Evolutionary conservation across 129 eudicot genomes (phyloP).

Genomic region (Chrysanthemum makinoi): DNA sequence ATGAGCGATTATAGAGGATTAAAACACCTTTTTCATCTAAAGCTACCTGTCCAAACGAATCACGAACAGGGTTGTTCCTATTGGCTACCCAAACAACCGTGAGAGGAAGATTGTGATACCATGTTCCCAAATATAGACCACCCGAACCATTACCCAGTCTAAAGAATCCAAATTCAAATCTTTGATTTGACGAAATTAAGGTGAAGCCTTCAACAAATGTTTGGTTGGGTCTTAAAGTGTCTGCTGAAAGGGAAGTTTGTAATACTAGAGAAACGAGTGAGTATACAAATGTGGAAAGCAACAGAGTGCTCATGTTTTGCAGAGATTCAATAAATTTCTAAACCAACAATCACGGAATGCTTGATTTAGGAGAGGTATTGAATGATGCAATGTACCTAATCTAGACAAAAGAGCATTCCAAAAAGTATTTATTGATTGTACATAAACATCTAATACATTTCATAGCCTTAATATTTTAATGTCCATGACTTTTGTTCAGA

Average conservation of each 20-base stretch:
- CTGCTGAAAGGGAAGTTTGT: constrained; percentile 16
- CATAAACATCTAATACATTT: neutral
- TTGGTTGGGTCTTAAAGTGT: constrained; percentile 29
- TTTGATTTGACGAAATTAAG: constrained; percentile 36
- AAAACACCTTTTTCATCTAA: constrained; percentile 28
- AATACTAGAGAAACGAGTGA: constrained; percentile 1
- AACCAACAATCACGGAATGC: constrained; percentile 7
- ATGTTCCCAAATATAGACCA: constrained; percentile 38
- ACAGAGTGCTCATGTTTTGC: constrained; percentile 23
- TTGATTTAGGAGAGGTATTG: constrained; percentile 13
- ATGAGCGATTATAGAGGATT: constrained; percentile 12
- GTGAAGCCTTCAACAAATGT: constrained; percentile 38
- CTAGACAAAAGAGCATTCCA: constrained; percentile 22
- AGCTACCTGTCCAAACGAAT: constrained; percentile 25
- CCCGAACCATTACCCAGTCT: constrained; percentile 25
- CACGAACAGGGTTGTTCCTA: constrained; percentile 34
- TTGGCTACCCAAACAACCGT: constrained; percentile 61
- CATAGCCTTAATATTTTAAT: neutral
- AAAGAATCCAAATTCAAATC: constrained; percentile 51
- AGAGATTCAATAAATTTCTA: neutral
- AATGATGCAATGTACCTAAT: constrained; percentile 6
- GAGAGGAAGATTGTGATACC: constrained; percentile 39
- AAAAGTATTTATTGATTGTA: constrained; percentile 12
- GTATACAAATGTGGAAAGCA: constrained; percentile 12
- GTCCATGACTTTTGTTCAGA: constrained; percentile 15